Evolutionary conservation across 805 yeast genomes (phyloP), one percentile per base, ranked within the genome.

Genomic region (Saturnispora besseyi): DNA sequence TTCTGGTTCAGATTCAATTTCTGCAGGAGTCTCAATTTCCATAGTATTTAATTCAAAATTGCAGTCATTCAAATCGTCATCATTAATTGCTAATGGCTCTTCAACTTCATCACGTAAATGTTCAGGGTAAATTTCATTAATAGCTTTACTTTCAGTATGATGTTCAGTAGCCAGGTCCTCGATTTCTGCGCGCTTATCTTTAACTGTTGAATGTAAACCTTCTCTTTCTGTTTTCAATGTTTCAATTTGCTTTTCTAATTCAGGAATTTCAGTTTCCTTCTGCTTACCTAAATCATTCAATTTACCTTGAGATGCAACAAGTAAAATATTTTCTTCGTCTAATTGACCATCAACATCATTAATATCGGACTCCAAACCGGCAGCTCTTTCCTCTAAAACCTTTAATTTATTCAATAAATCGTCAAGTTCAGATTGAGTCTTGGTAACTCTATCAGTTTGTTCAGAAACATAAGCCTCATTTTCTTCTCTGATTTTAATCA

Each of bases 101-200:
- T 31, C 38, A 21, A 65, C 52, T 12, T 65, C 67, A 53, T 63
- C 61, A 52, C 66, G 70, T 58, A 78, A 66, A 62, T 78, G 83
- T 45, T 74, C 79, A 11, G 83, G 83, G 53, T 75, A 70, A 50
- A 69, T 74, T 12, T 55, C 60, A 56, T 77, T 76, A 57, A 78
- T 74, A 49, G 67, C 69, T 57, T 69, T 73, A 56, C 73, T 78
- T 46, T 74, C 76, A 45, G 64, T 52, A 41, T 60, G 53, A 33
- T 77, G 65, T 38, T 65, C 58, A 56, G 67, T 61, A 53, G 73
- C 67, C 30, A 60, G 46, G 3, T 60, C 60, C 58, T 75, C 73
- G 37, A 70, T 60, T 15, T 63, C 64, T n/a, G 46, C 59, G 51
- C 62, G 53, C 62, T 69, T 51, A 54, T 65, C 60, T 51, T 63